Evolutionary conservation across 2,329 filamentous ascomycete species (phyloP), one percentile per base, ranked within the genome.

Genomic region (Colletotrichum sidae): DNA sequence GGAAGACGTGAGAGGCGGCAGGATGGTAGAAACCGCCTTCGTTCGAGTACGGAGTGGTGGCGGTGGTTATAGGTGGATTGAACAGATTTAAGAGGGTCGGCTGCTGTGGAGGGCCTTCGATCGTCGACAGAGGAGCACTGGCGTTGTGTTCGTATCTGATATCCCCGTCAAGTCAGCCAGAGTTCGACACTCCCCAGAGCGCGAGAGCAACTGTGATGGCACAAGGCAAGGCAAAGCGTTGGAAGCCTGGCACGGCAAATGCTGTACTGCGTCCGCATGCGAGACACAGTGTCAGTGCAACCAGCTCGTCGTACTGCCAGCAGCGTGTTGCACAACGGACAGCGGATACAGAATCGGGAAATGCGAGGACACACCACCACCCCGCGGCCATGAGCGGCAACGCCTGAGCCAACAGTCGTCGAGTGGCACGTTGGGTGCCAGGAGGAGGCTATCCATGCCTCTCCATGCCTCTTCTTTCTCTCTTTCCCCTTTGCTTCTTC

Each of bases 91-190:
- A 75, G 71, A 85, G 79, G 65, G 82, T 79, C 60, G 84, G 77
- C 68, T 83, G 79, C 73, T 86, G 83, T 60, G 81, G 72, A 68
- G 83, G 75, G 68, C 74, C 82, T 75, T 87, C 85, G 77, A 87
- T 80, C 70, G 83, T 81, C 71, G 87, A 78, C 71, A 84, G 79
- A 69, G 84, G 80, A 68, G 80, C 80, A 74, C 77, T 81, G 72
- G 83, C 77, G 72, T 86, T 84, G 73, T 86, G 84, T 73, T 78
- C 82, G 78, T 86, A 87, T 81, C 86, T 88, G 75, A 68, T 70
- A 65, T 73, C 69, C 70, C 69, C 17, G 17, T 17, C 17, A 17
- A 17, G 71, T 72, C 68, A 70, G 70, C 67, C 69, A 66, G 56
- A 63, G 53, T 38, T 52, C 8, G 67, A 65, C 47, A 46, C 49